A percentile compares a stretch with the other conserved stretches of the same genome.
Conservation (phyloP, 306 rosid species). For the Acacia confusa region DNA sequence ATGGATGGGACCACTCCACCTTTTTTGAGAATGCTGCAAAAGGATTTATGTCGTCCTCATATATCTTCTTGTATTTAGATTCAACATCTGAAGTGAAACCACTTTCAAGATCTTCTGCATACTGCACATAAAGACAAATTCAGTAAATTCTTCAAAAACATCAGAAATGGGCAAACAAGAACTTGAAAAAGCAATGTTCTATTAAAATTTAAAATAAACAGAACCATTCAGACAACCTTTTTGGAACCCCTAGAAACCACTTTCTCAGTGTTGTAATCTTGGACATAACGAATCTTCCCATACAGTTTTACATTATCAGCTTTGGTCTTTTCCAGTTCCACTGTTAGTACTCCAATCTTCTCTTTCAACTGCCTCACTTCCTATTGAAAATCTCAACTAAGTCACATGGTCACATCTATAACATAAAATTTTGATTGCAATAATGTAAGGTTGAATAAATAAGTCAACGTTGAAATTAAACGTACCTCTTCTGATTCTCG, state of each 20-base stretch:
- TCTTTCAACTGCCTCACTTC: conserved; percentile 93
- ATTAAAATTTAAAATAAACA: conserved; percentile 15
- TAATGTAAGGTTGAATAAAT: conserved; percentile 1
- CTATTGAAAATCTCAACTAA: conserved; percentile 44
- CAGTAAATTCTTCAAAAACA: conserved; percentile 17
- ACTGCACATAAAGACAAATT: conserved; percentile 49
- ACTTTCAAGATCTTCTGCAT: conserved; percentile 93
- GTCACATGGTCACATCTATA: conserved; percentile 19
- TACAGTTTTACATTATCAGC: conserved; percentile 96
- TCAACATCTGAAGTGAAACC: conserved; percentile 95
- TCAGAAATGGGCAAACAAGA: not conserved
- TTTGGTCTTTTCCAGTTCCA: conserved; percentile 83
- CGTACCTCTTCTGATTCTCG: conserved; percentile 92
- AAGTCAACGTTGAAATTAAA: conserved; percentile 11
- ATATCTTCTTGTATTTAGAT: conserved; percentile 96
- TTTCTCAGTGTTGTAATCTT: conserved; percentile 91
- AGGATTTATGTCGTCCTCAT: conserved; percentile 97
- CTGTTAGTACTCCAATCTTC: conserved; percentile 75
- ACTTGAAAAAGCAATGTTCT: not conserved
- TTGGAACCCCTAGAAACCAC: conserved; percentile 94
- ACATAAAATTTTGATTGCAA: conserved; percentile 27
- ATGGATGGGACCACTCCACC: conserved; percentile 44
- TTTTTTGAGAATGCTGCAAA: conserved; percentile 98
- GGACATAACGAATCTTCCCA: conserved; percentile 97
- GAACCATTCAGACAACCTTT: conserved; percentile 56